Percentiles rank a stretch among this genome's conserved stretches.
phyloP scores from a whole-genome alignment of 2,329 filamentous ascomycete species.

The Colletotrichum coccodes region DNA sequence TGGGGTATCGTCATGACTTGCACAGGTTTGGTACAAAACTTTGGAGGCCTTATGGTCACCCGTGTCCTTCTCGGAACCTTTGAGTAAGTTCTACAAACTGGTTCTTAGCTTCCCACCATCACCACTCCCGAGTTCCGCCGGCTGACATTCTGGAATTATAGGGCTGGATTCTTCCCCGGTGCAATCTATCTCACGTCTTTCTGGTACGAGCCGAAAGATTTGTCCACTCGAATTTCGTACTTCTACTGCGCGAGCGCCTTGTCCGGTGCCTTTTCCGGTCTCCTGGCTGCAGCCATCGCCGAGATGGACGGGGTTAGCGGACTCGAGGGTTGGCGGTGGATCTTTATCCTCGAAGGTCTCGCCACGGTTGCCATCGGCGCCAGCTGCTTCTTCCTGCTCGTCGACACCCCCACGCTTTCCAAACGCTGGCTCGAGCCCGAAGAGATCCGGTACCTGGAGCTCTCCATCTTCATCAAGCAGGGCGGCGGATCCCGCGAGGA shows the following conservation, averaged over 20 bases:
- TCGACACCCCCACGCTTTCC: slow-evolving; percentile 38
- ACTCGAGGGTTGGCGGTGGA: slow-evolving; percentile 54
- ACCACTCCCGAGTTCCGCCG: background rate
- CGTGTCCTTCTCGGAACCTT: slow-evolving; percentile 62
- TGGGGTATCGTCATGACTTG: slow-evolving; percentile 41
- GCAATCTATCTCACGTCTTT: slow-evolving; percentile 60
- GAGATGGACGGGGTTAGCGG: slow-evolving; percentile 53
- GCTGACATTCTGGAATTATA: background rate
- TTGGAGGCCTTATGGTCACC: slow-evolving; percentile 38
- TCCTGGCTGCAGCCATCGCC: slow-evolving; percentile 69
- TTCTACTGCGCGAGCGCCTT: slow-evolving; percentile 78
- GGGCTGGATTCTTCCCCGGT: slow-evolving; percentile 65
- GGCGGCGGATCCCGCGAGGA: slow-evolving; percentile 35
- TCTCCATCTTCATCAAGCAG: slow-evolving; percentile 43
- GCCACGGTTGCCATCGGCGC: slow-evolving; percentile 43
- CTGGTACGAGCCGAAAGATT: slow-evolving; percentile 58
- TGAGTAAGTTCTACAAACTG: slow-evolving; percentile 46
- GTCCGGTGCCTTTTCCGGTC: slow-evolving; percentile 71
- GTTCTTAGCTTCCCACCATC: background rate
- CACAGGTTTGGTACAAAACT: slow-evolving; percentile 37
- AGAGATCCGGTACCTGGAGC: slow-evolving; percentile 41
- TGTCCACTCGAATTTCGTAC: slow-evolving; percentile 60
- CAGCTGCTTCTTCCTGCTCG: slow-evolving; percentile 34
- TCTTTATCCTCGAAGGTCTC: slow-evolving; percentile 35
- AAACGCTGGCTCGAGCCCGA: slow-evolving; percentile 37